Evolutionary conservation across 768 basidiomycete genomes (phyloP).

Genomic region (button mushroom (Agaricus bisporus)): DNA sequence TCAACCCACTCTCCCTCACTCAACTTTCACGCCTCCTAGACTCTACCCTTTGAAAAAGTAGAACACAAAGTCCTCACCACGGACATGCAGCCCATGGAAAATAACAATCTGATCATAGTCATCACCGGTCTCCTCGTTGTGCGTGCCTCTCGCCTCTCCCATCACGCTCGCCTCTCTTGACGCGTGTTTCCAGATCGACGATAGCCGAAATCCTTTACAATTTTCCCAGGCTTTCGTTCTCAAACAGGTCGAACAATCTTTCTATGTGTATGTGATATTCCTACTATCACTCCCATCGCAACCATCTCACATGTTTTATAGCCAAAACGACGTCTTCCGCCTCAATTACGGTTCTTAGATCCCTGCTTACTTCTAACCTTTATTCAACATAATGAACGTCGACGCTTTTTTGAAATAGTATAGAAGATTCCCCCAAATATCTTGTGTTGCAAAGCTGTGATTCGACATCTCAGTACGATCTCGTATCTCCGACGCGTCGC

Average conservation of each 20-base stretch:
- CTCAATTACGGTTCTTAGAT: constrained; percentile 59
- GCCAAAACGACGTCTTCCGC: constrained; percentile 89
- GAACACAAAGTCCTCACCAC: constrained; percentile 75
- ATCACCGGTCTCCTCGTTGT: constrained; percentile 87
- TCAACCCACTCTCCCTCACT: too few relatives aligned
- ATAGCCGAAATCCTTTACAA: constrained; percentile 67
- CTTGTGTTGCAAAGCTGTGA: background rate
- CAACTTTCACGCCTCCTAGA: constrained; percentile 29
- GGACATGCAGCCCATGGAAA: constrained; percentile 69
- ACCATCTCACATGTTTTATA: constrained; percentile 19
- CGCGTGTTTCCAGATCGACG: constrained; percentile 63
- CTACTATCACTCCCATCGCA: background rate
- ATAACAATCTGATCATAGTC: constrained; percentile 49
- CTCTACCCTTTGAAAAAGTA: constrained; percentile 77
- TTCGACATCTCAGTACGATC: background rate
- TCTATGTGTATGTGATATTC: constrained; percentile 69
- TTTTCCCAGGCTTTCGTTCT: constrained; percentile 96
- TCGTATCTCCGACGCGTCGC: too few relatives aligned
- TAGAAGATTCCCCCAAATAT: background rate
- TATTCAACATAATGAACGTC: background rate
- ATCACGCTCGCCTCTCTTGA: constrained; percentile 1
- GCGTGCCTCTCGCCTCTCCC: constrained; percentile 17
- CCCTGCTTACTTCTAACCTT: background rate
- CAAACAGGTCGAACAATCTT: constrained; percentile 63
- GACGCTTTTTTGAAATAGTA: background rate